These are phyloP conservation scores for Pyricularia pennisetigena DNA, from an alignment of 2,329 filamentous ascomycete species.

Conservation along the genomic window DNA sequence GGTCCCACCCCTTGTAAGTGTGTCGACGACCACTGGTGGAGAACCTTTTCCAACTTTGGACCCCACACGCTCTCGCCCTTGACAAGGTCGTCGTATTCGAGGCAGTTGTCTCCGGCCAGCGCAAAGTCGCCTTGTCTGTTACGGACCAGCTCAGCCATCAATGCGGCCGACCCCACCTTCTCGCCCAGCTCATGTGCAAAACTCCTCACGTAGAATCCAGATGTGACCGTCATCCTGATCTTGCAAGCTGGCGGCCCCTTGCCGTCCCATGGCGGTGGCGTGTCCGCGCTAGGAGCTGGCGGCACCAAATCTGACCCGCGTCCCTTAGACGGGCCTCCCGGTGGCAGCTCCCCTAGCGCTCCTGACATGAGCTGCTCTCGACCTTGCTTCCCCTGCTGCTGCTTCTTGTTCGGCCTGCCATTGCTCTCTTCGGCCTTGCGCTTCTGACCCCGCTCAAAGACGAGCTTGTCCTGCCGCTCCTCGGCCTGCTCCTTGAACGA, in stretches of 20 bases:
- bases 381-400: conserved; percentile 16
- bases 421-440: conserved; percentile 15
- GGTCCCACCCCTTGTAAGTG: conserved; percentile 6
- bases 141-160: conserved; percentile 79
- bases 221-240: conserved; percentile 85
- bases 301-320: conserved; percentile 46
- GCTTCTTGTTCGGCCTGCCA: conserved; percentile 14
- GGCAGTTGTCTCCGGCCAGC: conserved; percentile 57
- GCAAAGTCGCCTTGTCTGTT: conserved; percentile 74
- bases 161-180: conserved; percentile 68
- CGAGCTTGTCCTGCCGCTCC: conserved; percentile 45
- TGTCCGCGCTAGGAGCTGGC: conserved; percentile 31
- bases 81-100: conserved; percentile 69
- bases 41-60: conserved; percentile 54
- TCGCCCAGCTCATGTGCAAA: conserved; percentile 86
- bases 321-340: conserved; percentile 22
- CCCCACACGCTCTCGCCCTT: conserved; percentile 77
- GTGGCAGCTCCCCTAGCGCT: conserved; percentile 41
- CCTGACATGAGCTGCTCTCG: conserved; percentile 43
- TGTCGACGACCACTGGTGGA: conserved; percentile 24
- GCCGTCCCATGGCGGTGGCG: conserved; percentile 46
- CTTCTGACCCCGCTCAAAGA: conserved; percentile 33
- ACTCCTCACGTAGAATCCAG: conserved; percentile 92
- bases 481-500: conserved; percentile 48
- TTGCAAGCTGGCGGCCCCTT: conserved; percentile 66